These are phyloP conservation scores for Ambrosia trifida DNA, from an alignment of 129 eudicot genomes.

Conservation along the genomic window DNA sequence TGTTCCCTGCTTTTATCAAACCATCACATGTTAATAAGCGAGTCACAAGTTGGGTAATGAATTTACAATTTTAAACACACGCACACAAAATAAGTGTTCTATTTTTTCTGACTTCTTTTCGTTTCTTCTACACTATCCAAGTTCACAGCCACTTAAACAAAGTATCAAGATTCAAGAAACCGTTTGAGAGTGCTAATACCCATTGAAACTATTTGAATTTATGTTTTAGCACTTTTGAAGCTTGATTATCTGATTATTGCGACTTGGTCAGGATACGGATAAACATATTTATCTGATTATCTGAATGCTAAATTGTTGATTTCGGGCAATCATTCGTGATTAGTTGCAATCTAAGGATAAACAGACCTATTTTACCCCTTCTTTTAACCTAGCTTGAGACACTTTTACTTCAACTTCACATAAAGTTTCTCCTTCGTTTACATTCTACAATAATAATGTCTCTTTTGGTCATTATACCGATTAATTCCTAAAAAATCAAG, in stretches of 20 bases:
- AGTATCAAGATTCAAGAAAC: background rate
- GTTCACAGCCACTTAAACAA: background rate
- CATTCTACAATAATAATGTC: background rate
- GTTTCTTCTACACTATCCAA: background rate
- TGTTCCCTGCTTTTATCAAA: slow-evolving; percentile 27
- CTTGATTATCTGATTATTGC: background rate
- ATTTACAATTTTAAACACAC: background rate
- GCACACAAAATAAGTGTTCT: too few species aligned
- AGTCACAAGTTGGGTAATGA: background rate
- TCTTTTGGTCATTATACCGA: background rate
- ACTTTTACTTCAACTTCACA: background rate
- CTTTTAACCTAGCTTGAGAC: background rate
- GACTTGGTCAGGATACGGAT: background rate
- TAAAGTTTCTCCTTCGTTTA: background rate
- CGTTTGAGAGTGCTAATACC: background rate
- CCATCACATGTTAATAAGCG: slow-evolving; percentile 14
- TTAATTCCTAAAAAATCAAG: background rate
- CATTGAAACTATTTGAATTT: background rate
- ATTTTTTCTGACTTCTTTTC: background rate
- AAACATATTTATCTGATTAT: too few species aligned
- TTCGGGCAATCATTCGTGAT: background rate
- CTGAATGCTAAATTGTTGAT: background rate
- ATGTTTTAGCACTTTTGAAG: background rate
- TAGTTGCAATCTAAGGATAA: background rate
- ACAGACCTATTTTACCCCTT: background rate